Percentiles rank a stretch among this genome's conserved stretches.
Conservation (phyloP, 2,329 filamentous ascomycete species). For the Phaeomoniella chlamydospora region DNA sequence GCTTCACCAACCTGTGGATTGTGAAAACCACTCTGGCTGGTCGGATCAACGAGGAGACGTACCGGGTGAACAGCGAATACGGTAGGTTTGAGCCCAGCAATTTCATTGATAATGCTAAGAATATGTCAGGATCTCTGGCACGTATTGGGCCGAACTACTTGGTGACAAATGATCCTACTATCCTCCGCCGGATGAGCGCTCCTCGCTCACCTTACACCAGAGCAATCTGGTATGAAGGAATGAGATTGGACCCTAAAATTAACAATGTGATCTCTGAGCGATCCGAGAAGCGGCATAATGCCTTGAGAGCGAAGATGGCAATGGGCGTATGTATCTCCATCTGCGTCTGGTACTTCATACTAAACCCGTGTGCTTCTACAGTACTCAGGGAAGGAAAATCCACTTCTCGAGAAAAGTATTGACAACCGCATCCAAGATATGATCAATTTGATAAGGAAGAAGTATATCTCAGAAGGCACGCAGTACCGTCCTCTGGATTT, state of each 20-base stretch:
- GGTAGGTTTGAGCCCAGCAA: too few relatives aligned
- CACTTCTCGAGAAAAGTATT: background rate
- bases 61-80: too few relatives aligned
- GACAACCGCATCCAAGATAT: background rate
- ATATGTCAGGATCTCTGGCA: background rate
- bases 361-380: too few relatives aligned
- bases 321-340: too few relatives aligned
- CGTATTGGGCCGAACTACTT: background rate
- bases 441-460: background rate
- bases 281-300: slow-evolving; percentile 6
- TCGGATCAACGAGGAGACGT: slow-evolving; percentile 1
- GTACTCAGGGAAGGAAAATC: slow-evolving; percentile 1
- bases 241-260: slow-evolving; percentile 5
- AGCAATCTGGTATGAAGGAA: slow-evolving; percentile 7
- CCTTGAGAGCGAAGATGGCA: slow-evolving; percentile 6
- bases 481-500: slow-evolving; percentile 2
- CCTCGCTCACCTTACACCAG: slow-evolving; percentile 6
- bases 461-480: background rate
- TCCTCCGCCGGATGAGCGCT: slow-evolving; percentile 7
- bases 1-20: slow-evolving; percentile 4
- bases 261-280: slow-evolving; percentile 7
- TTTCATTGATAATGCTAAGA: too few relatives aligned
- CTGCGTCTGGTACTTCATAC: too few relatives aligned
- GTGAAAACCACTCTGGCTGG: slow-evolving; percentile 1
- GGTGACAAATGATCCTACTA: slow-evolving; percentile 1